Base-by-base conservation (phyloP, 2,329 filamentous ascomycete genomes). In the Stemphylium beticola region DNA sequence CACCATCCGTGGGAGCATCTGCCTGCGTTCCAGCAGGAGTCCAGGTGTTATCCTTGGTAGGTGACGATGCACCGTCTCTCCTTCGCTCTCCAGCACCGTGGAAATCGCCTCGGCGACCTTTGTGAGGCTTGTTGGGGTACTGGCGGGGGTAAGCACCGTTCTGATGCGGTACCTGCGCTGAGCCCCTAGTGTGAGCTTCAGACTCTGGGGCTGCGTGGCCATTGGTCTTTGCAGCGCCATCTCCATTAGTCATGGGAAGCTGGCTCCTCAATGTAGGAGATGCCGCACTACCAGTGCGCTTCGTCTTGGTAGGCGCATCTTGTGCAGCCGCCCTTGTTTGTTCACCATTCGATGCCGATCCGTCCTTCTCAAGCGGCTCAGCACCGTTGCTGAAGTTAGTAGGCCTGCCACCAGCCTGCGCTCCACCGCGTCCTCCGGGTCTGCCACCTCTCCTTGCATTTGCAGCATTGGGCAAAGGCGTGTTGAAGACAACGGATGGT, bases 401-500 rank as follows among this genome's bases (percentile, higher is more conserved):
- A 64, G 78, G 73, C 57, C 82, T 77, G 55, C 78, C 75, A 58
- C 84, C 82, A 64, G 82, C 82, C 69, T 86, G 83, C 50, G 81
- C 77, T 48, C 81, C 76, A 66, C 83, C 79, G 57, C 85, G 82
- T 48, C 83, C 83, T 65, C 83, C 79, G 52, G 83, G 79, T 45
- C 80, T 77, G 9, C 73, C 74, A 37, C 74, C 74, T 62, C 74
- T 66, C 20, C 74, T 67, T 4, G 68, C 57, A 58, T 77, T 72
- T 22, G 71, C 67, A 37, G 74, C 72, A 29, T 65, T 75, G n/a
- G 88, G 86, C 36, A 96, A 75, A 24, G 90, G 91, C 0, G 95
- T 97, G 73, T 91, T 89, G 76, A 96, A 98, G 53, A 88, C 87
- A 43, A 95, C 92, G 12, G 86, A 89, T 8, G 92, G 93, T 11